These are phyloP conservation scores for Rosa multiflora DNA, from an alignment of 306 rosid genomes.

Conservation along the genomic window DNA sequence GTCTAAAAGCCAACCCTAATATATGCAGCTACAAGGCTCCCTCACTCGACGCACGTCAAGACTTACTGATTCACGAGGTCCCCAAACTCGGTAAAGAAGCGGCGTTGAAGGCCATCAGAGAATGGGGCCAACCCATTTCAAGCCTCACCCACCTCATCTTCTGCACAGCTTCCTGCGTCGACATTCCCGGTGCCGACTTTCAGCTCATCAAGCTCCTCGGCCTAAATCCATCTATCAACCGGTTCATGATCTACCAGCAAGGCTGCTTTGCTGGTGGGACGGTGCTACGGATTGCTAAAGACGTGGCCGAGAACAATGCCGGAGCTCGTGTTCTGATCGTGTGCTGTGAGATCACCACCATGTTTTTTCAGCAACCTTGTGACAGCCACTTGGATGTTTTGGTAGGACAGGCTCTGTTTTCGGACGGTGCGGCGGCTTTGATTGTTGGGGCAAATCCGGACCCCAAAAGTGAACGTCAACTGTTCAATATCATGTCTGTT, in stretches of 20 bases:
- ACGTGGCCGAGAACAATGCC: conserved; percentile 33
- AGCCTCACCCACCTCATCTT: conserved; percentile 44
- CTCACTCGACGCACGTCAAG: conserved; percentile 34
- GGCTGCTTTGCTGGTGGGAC: conserved; percentile 44
- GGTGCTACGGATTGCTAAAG: conserved; percentile 37
- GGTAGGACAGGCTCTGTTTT: conserved; percentile 46
- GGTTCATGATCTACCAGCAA: conserved; percentile 36
- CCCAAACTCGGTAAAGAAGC: conserved; percentile 48
- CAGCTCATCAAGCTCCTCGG: conserved; percentile 37
- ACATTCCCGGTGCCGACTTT: conserved; percentile 45
- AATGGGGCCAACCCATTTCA: conserved; percentile 40
- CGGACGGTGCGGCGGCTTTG: conserved; percentile 36
- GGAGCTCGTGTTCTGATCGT: conserved; percentile 40
- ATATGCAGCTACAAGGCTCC: conserved; percentile 22
- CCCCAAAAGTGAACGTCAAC: background rate
- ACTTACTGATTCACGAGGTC: conserved; percentile 27
- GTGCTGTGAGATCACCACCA: conserved; percentile 29
- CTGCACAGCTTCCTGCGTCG: conserved; percentile 35
- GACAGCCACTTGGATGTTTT: conserved; percentile 32
- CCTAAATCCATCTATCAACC: conserved; percentile 29
- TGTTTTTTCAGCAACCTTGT: conserved; percentile 22
- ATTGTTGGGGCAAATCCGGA: conserved; percentile 33
- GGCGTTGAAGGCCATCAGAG: conserved; percentile 38
- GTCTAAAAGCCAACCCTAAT: conserved; percentile 35
- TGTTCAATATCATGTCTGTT: conserved; percentile 18